Percentiles rank a stretch among this genome's conserved stretches.
phyloP scores from a whole-genome alignment of 139 green algal genomes.

The Astrephomene gubernaculifera region DNA sequence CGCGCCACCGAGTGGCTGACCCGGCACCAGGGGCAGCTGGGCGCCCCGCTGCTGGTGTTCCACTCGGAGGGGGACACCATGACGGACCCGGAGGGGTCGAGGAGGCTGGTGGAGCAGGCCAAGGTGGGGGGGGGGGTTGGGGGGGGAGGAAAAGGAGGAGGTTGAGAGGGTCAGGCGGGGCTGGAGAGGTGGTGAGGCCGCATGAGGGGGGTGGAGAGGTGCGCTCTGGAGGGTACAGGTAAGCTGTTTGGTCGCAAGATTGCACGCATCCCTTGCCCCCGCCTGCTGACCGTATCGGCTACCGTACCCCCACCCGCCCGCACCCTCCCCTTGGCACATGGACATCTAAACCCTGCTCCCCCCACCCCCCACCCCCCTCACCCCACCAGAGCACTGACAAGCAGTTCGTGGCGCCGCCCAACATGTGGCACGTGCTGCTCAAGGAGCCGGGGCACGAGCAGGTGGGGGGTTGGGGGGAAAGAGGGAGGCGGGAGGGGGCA shows the following conservation, averaged over 20 bases:
- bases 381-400: slow-evolving; percentile 13
- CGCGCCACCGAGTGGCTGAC: slow-evolving; percentile 33
- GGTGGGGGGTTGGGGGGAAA: slow-evolving; percentile 8
- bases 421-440: slow-evolving; percentile 61
- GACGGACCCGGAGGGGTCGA: slow-evolving; percentile 50
- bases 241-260: too few relatives aligned
- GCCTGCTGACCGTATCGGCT: too few relatives aligned
- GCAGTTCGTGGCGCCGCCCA: neutral
- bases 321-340: too few relatives aligned
- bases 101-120: slow-evolving; percentile 30
- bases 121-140: neutral
- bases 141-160: neutral
- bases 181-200: too few relatives aligned
- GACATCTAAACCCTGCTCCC: too few relatives aligned
- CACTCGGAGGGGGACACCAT: slow-evolving; percentile 43
- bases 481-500: neutral
- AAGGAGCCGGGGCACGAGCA: slow-evolving; percentile 61
- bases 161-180: too few relatives aligned
- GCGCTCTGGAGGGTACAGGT: too few relatives aligned
- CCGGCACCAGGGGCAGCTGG: neutral
- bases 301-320: too few relatives aligned
- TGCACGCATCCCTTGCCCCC: too few relatives aligned
- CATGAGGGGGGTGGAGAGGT: too few relatives aligned
- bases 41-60: slow-evolving; percentile 41
- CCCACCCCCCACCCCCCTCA: neutral